Base-by-base conservation (phyloP, 306 rosid species). In the Glycine latifolia region DNA sequence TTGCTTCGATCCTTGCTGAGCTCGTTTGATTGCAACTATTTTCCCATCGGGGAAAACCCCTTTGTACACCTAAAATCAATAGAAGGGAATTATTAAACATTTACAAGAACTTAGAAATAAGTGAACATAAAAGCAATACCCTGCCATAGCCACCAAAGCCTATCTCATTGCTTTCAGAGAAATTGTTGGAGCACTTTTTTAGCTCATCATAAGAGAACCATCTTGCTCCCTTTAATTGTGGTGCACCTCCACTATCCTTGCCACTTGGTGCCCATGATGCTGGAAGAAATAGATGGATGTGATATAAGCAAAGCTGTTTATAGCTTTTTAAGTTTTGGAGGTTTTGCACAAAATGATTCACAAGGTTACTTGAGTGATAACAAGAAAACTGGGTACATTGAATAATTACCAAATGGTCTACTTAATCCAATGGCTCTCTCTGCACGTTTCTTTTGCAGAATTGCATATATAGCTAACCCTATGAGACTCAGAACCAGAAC, bases 181-280 rank as follows among this genome's bases (percentile, higher is more conserved):
- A 91, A 83, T 88, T 90, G 74, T 76, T 89, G 72, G 98, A 86
- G 88, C 91, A 85, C 80, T 83, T 93, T 79, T 89, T 91, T 52
- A 95, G 99, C 26, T 95, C 99, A 80, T 95, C 98, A 78, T 87
- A 93, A 15, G 99, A 93, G 81, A 95, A 95, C 98, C 97, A 93
- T 86, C 98, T 92, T 63, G 98, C 98, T 81, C 98, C 99, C 87
- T 95, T 95, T 66, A 95, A 90, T 63, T 95, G 99, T 17, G 99
- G 98, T 76, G 97, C 97, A 68, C 99, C 94, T 50, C 92, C 97
- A 84, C 96, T 95, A 77, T 95, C 98, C 15, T 91, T 87, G 49
- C 97, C 97, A 61, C 94, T 93, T 60, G 98, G 92, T 83, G 88
- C 93, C 99, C 99, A 95, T 8, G 99, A 93, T 79, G 98, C 98